Conservation (phyloP, 805 yeast species). For the Candida endomychidarum region DNA sequence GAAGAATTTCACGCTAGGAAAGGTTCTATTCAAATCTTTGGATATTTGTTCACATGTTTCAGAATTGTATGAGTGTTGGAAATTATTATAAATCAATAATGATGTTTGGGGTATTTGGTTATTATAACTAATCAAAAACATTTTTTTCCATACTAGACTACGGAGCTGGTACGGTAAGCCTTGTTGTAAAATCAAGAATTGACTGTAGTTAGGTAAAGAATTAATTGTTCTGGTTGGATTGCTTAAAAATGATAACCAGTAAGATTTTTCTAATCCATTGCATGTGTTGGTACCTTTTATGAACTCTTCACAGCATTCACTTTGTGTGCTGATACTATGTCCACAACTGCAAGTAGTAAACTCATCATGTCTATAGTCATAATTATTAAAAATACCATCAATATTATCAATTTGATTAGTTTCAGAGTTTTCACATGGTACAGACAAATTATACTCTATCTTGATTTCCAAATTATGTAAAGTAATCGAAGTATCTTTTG, state of each 20-base stretch:
- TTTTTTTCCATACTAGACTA: slow-evolving; percentile 44
- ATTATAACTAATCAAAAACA: slow-evolving; percentile 31
- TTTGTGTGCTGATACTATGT: slow-evolving; percentile 16
- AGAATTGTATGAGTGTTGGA: slow-evolving; percentile 42
- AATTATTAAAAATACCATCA: slow-evolving; percentile 19
- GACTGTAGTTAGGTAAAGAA: slow-evolving; percentile 49
- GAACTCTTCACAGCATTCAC: slow-evolving; percentile 26
- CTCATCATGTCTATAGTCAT: slow-evolving; percentile 28
- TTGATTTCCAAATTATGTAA: slow-evolving; percentile 26
- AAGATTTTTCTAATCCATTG: slow-evolving; percentile 36
- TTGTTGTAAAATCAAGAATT: slow-evolving; percentile 41
- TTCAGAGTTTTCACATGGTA: slow-evolving; percentile 9
- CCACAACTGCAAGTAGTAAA: slow-evolving; percentile 37
- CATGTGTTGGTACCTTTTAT: slow-evolving; percentile 18
- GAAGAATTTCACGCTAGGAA: slow-evolving; percentile 54
- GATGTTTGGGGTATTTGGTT: slow-evolving; percentile 35
- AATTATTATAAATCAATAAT: slow-evolving; percentile 33
- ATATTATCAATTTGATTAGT: slow-evolving; percentile 10
- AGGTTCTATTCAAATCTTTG: slow-evolving; percentile 61
- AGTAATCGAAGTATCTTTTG: slow-evolving; percentile 20
- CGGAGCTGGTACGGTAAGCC: slow-evolving; percentile 48
- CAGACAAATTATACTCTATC: slow-evolving; percentile 23
- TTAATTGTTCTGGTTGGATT: slow-evolving; percentile 45
- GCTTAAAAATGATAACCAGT: slow-evolving; percentile 46
- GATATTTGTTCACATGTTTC: slow-evolving; percentile 45